Evolutionary conservation across 2,329 filamentous ascomycete genomes (phyloP), one percentile per base, ranked within the genome.

Genomic region (Penicillium concentricum): DNA sequence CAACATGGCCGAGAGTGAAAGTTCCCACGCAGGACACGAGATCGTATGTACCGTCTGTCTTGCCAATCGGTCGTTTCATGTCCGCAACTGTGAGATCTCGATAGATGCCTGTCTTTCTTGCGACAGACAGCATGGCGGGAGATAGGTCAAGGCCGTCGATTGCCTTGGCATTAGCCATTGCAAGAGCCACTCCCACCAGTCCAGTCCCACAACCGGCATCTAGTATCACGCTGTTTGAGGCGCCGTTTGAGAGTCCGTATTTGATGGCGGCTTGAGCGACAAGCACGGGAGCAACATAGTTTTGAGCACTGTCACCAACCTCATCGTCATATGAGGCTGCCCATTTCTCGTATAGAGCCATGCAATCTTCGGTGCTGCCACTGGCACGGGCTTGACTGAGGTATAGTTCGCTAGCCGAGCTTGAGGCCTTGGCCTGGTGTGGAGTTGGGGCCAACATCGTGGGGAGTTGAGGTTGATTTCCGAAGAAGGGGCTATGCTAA

Each of bases 171-270:
- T 79, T 77, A 32, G 73, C 65, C 37, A 75, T 68, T 22, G 76
- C 72, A 4, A 84, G 76, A 26, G 77, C 77, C 20, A 76, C 67
- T 4, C 81, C 82, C 12, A 82, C 81, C 9, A 83, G 76, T 0
- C 82, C 82, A 0, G 81, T 84, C 4, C 82, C 82, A 56, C 82
- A 84, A n/a, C 82, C 82, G 22, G 81, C 81, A 57, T 84, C 82
- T 0, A 83, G 74, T 54, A 84, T 78, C 3, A 61, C 52, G 7
- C 68, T 65, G 18, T 67, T 61, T 20, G 54, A 38, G 13, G 57
- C 53, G n/a, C 51, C 63, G 24, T 41, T 63, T 6, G 61, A 41
- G 15, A 58, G 50, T 18, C 58, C 59, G 42, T 51, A 56, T 24
- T 61, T 59, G 16, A 73, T 56, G 35, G 73, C 68, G 3, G 72